These are phyloP conservation scores for Apophysomyces ossiformis DNA, from an alignment of 371 early-diverging fungal species.

Conservation along the genomic window DNA sequence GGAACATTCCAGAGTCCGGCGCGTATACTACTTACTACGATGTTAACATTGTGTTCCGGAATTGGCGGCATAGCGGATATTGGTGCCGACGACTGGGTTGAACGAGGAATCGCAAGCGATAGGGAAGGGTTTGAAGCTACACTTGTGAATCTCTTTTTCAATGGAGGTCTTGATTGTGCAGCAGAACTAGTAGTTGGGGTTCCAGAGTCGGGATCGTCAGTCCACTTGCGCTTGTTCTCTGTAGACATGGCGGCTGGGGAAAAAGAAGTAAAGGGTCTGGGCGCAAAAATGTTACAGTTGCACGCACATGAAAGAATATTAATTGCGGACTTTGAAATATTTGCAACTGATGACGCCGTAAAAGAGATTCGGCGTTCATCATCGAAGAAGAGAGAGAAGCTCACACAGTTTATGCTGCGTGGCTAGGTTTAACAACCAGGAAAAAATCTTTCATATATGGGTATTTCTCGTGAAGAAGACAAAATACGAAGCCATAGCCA, in stretches of 20 bases:
- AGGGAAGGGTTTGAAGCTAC: slow-evolving; percentile 2
- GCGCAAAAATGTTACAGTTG: no score
- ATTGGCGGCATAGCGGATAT: background rate
- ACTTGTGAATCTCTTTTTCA: slow-evolving; percentile 34
- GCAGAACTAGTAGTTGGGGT: slow-evolving; percentile 5
- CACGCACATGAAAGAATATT: no score
- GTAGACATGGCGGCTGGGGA: background rate
- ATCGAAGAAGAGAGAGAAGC: no score
- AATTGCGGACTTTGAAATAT: no score
- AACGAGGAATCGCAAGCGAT: slow-evolving; percentile 8
- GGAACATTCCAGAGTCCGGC: background rate
- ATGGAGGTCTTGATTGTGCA: slow-evolving; percentile 22
- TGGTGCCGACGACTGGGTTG: slow-evolving; percentile 1
- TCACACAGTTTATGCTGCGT: no score
- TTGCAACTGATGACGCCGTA: no score
- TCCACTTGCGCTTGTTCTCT: slow-evolving; percentile 20
- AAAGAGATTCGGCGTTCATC: no score
- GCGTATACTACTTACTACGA: background rate
- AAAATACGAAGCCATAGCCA: no score
- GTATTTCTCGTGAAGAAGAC: no score
- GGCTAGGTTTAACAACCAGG: no score
- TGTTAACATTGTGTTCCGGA: background rate
- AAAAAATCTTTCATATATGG: no score
- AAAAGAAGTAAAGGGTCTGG: background rate
- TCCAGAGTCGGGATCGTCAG: slow-evolving; percentile 13